Evolutionary conservation across 768 basidiomycete species (phyloP).

Genomic region (Hygrocybe punicea): DNA sequence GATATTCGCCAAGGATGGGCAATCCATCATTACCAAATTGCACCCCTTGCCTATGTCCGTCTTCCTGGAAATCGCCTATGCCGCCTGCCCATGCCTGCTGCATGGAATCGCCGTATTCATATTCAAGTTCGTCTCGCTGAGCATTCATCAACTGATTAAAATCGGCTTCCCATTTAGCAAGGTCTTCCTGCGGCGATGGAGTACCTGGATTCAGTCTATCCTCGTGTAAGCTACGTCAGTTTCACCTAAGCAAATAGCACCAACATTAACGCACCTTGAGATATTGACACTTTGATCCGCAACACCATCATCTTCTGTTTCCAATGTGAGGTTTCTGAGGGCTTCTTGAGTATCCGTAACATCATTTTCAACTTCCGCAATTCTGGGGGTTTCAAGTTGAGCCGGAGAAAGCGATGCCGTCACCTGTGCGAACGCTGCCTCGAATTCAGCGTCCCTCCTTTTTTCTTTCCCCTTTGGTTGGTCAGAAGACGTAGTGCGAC

Average conservation of each 20-base stretch:
- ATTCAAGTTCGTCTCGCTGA: slow-evolving; percentile 62
- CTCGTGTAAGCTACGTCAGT: slow-evolving; percentile 6
- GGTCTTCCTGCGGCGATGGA: slow-evolving; percentile 57
- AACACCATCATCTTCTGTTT: slow-evolving; percentile 24
- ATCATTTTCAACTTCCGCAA: slow-evolving; percentile 52
- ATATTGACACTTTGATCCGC: slow-evolving; percentile 41
- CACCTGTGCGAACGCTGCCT: slow-evolving; percentile 76
- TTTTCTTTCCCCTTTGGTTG: slow-evolving; percentile 55
- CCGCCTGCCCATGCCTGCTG: slow-evolving; percentile 62
- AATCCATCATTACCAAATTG: slow-evolving; percentile 72
- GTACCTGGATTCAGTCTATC: slow-evolving; percentile 51
- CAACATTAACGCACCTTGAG: slow-evolving; percentile 44
- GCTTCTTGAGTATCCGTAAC: slow-evolving; percentile 40
- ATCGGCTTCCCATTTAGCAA: slow-evolving; percentile 80
- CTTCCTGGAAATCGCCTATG: slow-evolving; percentile 42
- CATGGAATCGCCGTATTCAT: slow-evolving; percentile 60
- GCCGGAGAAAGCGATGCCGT: slow-evolving; percentile 48
- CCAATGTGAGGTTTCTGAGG: slow-evolving; percentile 36
- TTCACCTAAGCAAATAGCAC: not conserved
- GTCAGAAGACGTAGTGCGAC: not conserved
- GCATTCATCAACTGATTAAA: slow-evolving; percentile 74
- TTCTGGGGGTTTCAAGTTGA: slow-evolving; percentile 44
- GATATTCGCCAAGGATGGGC: slow-evolving; percentile 67
- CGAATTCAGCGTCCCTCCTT: slow-evolving; percentile 73
- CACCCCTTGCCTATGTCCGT: slow-evolving; percentile 30